phyloP scores from a whole-genome alignment of 208 protist genomes.

The Tritrichomonas foetus region DNA sequence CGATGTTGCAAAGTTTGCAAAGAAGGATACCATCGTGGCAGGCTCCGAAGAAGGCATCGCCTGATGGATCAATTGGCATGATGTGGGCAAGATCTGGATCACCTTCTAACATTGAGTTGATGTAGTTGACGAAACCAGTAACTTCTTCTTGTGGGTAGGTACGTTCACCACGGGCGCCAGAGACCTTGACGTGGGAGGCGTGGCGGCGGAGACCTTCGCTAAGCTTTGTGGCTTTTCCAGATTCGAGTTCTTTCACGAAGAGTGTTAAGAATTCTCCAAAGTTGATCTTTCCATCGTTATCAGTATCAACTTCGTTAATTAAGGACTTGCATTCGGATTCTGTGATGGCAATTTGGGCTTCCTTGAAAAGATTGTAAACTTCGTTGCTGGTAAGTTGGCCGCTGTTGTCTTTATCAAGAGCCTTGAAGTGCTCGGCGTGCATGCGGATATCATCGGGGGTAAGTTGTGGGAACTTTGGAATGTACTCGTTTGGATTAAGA shows the following conservation, averaged over 20 bases:
- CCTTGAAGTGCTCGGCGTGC: not conserved
- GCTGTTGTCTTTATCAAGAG: not conserved
- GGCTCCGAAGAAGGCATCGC: constrained; percentile 39
- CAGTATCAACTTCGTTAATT: not conserved
- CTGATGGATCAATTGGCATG: constrained; percentile 44
- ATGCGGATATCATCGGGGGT: not conserved
- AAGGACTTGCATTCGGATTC: not conserved
- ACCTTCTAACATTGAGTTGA: constrained; percentile 49
- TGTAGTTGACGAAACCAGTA: constrained; percentile 49
- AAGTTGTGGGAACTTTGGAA: not conserved
- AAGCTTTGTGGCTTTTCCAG: not conserved
- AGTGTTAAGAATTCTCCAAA: not conserved
- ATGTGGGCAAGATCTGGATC: constrained; percentile 48
- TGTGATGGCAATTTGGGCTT: not conserved
- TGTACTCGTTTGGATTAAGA: not conserved
- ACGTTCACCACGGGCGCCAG: constrained; percentile 35
- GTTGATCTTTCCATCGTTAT: not conserved
- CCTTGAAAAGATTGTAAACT: not conserved
- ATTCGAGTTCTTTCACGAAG: constrained; percentile 1
- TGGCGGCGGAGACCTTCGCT: constrained; percentile 6
- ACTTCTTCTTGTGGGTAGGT: constrained; percentile 55
- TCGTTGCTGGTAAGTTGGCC: not conserved
- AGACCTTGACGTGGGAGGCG: not conserved
- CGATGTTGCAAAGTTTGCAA: constrained; percentile 56
- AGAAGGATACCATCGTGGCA: constrained; percentile 54